phyloP scores from a whole-genome alignment of 73 alveolate genomes.

The Tetrahymena malaccensis region DNA sequence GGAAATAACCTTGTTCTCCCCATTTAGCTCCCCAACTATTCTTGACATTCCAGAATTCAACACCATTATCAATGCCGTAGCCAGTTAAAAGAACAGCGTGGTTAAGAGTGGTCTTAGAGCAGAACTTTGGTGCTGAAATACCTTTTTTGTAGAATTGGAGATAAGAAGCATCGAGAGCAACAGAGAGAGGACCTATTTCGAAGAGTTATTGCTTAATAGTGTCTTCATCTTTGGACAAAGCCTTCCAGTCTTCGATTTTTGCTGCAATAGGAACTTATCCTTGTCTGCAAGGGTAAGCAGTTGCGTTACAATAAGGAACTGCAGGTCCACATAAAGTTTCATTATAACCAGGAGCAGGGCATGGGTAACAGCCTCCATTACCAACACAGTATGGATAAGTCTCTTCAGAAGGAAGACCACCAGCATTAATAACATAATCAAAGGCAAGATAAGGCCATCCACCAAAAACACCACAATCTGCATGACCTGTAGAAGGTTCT shows the following conservation, averaged over 20 bases:
- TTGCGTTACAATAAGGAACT: neutral
- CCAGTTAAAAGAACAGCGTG: conserved; percentile 31
- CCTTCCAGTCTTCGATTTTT: neutral
- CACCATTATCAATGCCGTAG: neutral
- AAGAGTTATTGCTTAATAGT: neutral
- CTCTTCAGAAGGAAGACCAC: neutral
- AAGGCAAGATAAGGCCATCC: conserved; percentile 63
- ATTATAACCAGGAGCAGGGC: neutral
- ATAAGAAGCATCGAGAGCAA: conserved; percentile 52
- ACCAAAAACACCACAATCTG: conserved; percentile 61
- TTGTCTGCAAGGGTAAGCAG: neutral
- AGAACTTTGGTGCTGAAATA: neutral
- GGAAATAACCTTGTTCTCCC: conserved; percentile 53
- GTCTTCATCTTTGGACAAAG: neutral
- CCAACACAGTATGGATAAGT: conserved; percentile 16
- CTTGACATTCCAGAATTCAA: conserved; percentile 73
- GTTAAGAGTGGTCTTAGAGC: neutral
- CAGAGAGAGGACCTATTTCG: conserved; percentile 43
- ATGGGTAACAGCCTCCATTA: neutral
- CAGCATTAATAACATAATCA: conserved; percentile 30
- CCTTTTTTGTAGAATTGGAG: conserved; percentile 26
- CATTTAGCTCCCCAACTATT: conserved; percentile 55
- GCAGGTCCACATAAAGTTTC: neutral
- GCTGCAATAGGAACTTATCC: conserved; percentile 9
- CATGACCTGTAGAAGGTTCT: conserved; percentile 21